Percentiles rank a stretch among this genome's conserved stretches.
Evolutionary conservation across 768 basidiomycete species (phyloP).

Genomic region (Leccinum arenicola): DNA sequence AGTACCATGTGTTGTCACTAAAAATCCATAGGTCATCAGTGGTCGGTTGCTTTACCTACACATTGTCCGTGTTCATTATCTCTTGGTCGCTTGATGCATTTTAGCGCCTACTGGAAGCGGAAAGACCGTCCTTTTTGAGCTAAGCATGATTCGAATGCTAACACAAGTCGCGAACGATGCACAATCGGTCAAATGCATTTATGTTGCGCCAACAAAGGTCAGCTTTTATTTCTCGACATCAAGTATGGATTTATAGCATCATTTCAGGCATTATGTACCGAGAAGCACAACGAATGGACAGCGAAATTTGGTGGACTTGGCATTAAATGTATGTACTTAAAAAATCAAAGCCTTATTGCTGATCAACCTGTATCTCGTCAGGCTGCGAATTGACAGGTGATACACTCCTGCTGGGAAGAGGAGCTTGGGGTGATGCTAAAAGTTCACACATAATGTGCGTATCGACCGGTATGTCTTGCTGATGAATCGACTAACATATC

Average conservation of each 20-base stretch:
- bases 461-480: background rate
- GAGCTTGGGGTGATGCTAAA: slow-evolving; percentile 72
- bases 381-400: slow-evolving; percentile 94
- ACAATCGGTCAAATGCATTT: slow-evolving; percentile 67
- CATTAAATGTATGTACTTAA: slow-evolving; percentile 57
- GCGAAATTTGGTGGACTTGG: slow-evolving; percentile 75
- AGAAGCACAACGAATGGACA: slow-evolving; percentile 82
- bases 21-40: slow-evolving; percentile 58
- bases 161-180: slow-evolving; percentile 35
- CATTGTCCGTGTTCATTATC: background rate
- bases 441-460: slow-evolving; percentile 76
- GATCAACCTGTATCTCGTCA: slow-evolving; percentile 27
- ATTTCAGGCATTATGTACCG: slow-evolving; percentile 78
- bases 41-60: slow-evolving; percentile 38
- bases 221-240: background rate
- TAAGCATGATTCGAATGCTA: slow-evolving; percentile 80
- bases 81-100: slow-evolving; percentile 8
- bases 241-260: background rate
- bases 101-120: slow-evolving; percentile 94
- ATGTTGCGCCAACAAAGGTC: slow-evolving; percentile 93
- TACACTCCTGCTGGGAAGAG: slow-evolving; percentile 63
- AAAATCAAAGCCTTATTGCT: background rate
- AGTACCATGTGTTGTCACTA: slow-evolving; percentile 4
- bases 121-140: slow-evolving; percentile 93
- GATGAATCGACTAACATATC: slow-evolving; percentile 2